These are phyloP conservation scores for Populus tomentosa DNA, from an alignment of 441 rosid genomes.

Conservation along the genomic window DNA sequence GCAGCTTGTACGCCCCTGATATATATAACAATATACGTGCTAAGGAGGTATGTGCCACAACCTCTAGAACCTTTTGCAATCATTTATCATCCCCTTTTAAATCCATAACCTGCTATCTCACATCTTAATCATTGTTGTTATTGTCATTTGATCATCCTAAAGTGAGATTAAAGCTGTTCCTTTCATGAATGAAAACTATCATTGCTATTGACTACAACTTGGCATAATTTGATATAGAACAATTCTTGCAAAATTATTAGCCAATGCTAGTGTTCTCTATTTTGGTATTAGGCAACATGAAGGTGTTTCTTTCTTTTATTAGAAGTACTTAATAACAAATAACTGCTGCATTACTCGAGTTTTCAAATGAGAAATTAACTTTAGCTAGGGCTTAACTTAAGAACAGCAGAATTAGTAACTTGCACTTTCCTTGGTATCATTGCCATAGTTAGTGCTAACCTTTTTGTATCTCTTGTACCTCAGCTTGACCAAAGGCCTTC, in stretches of 20 bases:
- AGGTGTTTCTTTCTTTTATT: background rate
- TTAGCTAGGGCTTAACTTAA: background rate
- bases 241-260: background rate
- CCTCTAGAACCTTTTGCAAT: slow-evolving; percentile 1
- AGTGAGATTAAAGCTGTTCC: background rate
- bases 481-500: slow-evolving; percentile 79
- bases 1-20: slow-evolving; percentile 74
- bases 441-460: slow-evolving; percentile 9
- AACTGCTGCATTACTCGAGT: background rate
- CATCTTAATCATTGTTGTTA: background rate
- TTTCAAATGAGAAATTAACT: background rate
- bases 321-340: background rate
- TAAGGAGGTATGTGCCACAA: slow-evolving; percentile 60
- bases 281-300: background rate
- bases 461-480: slow-evolving; percentile 14
- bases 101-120: background rate
- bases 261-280: slow-evolving; percentile 1
- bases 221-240: background rate
- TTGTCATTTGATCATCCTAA: background rate
- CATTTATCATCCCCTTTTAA: no score
- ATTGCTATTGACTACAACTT: background rate
- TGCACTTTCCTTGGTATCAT: background rate
- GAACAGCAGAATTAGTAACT: background rate
- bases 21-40: slow-evolving; percentile 54
- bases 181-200: background rate